Base-by-base conservation (phyloP, 73 alveolate genomes). In the Uronychia setigera region DNA sequence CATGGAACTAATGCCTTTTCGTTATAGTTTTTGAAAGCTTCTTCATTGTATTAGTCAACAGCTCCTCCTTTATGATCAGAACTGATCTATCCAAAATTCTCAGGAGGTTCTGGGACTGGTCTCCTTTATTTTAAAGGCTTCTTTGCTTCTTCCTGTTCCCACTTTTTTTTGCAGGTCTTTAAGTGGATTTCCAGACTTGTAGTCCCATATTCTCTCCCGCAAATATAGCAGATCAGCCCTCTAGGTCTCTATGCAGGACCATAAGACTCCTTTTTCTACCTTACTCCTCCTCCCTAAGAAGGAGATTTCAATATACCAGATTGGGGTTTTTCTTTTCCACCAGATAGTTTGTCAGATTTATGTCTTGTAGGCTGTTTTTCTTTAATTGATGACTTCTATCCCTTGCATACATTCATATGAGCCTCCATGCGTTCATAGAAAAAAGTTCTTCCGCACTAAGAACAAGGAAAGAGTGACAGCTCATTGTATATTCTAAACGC, bases 381-480 rank as follows among this genome's bases (percentile, higher is more conserved):
- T 5, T 19, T 46, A n/a, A n/a, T n/a, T n/a, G n/a, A n/a, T n/a
- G n/a, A n/a, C n/a, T 76, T n/a, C 81, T 76, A 19, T 29, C 35
- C 35, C n/a, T 78, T 78, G 83, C 98, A 94, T 75, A 92, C 78
- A 34, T 93, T 87, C 80, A 85, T 85, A 84, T 94, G 98, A 0
- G 87, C 92, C 67, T 82, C 92, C 30, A 94, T 87, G 60, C 98
- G 84, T 76, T 94, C 98, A 33, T 92, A 95, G 33, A 92, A 84
- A 79, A 94, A 94, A 26, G 98, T 92, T 78, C 98, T 85, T 35
- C 95, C 96, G 82, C 98, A 94, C 76, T 93, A 46, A 31, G 87
- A 88, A 75, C 98, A 94, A 32, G 91, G 92, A 26, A 83, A 95
- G 28, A 94, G 60, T 29, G 95, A 97, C 58, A 90, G 83, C 29